These are phyloP conservation scores for Pinus taeda DNA, from an alignment of 75 land plant genomes.

Conservation along the genomic window DNA sequence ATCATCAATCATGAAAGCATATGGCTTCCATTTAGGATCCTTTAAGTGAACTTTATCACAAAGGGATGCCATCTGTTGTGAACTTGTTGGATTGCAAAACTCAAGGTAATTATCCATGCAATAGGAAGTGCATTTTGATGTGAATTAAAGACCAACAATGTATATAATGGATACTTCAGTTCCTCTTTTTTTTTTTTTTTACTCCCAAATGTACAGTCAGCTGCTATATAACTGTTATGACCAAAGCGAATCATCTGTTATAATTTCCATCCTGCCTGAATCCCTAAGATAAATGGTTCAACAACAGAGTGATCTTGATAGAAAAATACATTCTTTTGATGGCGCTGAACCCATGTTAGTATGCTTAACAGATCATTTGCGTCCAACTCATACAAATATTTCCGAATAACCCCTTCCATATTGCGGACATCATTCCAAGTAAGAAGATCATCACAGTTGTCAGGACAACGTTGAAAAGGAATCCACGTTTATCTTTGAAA, in stretches of 20 bases:
- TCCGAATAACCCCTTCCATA: slow-evolving; percentile 28
- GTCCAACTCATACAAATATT: slow-evolving; percentile 22
- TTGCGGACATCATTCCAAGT: slow-evolving; percentile 36
- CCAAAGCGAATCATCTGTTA: slow-evolving; percentile 60
- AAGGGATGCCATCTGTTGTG: slow-evolving; percentile 29
- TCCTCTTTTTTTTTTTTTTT: slow-evolving; percentile 4
- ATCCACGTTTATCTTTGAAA: not conserved
- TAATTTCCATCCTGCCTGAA: slow-evolving; percentile 64
- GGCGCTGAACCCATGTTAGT: slow-evolving; percentile 35
- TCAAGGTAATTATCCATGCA: slow-evolving; percentile 18
- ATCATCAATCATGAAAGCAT: slow-evolving; percentile 41
- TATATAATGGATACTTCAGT: slow-evolving; percentile 29
- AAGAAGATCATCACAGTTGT: slow-evolving; percentile 31
- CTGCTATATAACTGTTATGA: slow-evolving; percentile 29
- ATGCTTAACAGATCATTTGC: slow-evolving; percentile 26
- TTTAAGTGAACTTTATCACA: slow-evolving; percentile 23
- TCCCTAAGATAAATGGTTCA: slow-evolving; percentile 35
- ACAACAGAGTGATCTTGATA: slow-evolving; percentile 24
- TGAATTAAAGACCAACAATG: slow-evolving; percentile 44
- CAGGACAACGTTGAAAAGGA: slow-evolving; percentile 8
- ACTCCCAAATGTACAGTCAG: slow-evolving; percentile 38
- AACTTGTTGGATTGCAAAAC: slow-evolving; percentile 12
- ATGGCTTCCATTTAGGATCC: slow-evolving; percentile 40
- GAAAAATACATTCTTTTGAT: slow-evolving; percentile 30
- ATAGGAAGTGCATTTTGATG: slow-evolving; percentile 35